Base-by-base conservation (phyloP, 2,329 filamentous ascomycete genomes). In the Aspergillus felis region DNA sequence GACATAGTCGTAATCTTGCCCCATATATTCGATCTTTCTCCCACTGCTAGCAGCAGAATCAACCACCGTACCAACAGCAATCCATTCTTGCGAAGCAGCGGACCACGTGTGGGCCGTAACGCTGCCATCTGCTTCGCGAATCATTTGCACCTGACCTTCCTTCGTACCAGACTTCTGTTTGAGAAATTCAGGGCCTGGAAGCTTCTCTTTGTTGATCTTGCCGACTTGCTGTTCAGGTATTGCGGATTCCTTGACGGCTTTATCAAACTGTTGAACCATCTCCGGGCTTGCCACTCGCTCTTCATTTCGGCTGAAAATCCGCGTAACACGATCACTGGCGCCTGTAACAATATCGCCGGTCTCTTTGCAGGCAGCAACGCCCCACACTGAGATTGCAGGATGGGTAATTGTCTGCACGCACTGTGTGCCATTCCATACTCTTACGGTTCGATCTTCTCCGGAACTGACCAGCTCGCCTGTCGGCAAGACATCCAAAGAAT, bases 351-450 rank as follows among this genome's bases (percentile, higher is more conserved):
- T 93, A 67, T 99, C 95, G 24, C 94, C 93, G 50, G 85, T 95
- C 61, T 91, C 86, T 0, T 82, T 70, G 68, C 90, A 94, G 10
- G 85, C 89, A n/a, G 92, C 90, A 20, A 99, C 91, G 14, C 86
- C 82, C 94, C 94, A 99, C 4, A 99, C 92, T 0, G 93, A 97
- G 55, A 97, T 95, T 9, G 94, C 94, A 10, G 94, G 94, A 68
- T 97, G 92, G 1, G 93, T 97, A 62, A 99, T 97, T 42, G 93
- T 97, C 74, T 99, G 94, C 49, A 96, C 78, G 71, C 93, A 97
- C 56, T 92, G 82, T 14, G 80, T 84, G 48, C 88, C 90, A 64
- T 84, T 87, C 94, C 95, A 99, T 70, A 99, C 80, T 53, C 91
- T 85, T 35, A 96, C 85, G 0, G 94, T 97, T n/a, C 94, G 85